These are phyloP conservation scores for Actinidia arguta DNA, from an alignment of 179 eudicot genomes.

Conservation along the genomic window DNA sequence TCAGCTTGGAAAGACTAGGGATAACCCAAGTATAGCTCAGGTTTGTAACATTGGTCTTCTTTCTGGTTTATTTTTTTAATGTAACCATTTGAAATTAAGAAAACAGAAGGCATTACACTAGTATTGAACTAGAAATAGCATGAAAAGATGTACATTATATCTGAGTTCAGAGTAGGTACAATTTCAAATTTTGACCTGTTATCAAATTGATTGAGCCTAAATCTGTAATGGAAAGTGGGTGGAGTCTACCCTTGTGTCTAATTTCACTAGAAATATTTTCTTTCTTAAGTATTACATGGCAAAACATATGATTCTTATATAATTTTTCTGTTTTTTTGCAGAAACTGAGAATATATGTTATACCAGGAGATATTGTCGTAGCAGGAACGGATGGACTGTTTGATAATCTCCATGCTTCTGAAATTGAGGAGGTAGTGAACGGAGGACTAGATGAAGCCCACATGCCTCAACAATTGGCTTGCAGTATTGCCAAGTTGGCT, in stretches of 20 bases:
- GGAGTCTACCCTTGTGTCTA: too few relatives aligned
- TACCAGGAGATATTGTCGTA: conserved; percentile 28
- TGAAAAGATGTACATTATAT: too few relatives aligned
- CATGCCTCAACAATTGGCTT: background rate
- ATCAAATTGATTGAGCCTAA: too few relatives aligned
- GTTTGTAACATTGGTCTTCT: background rate
- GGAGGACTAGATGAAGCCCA: background rate
- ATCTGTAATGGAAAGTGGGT: too few relatives aligned
- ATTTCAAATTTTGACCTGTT: too few relatives aligned
- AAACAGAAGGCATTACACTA: too few relatives aligned
- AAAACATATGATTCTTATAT: too few relatives aligned
- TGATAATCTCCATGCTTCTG: conserved; percentile 25
- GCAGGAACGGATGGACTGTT: conserved; percentile 33
- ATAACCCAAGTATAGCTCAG: conserved; percentile 11
- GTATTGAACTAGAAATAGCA: too few relatives aligned
- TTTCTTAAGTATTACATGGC: too few relatives aligned
- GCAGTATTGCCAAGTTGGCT: background rate
- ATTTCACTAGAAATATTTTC: too few relatives aligned
- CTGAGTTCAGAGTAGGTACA: too few relatives aligned
- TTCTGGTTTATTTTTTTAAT: background rate
- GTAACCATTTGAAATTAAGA: background rate
- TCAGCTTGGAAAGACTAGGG: conserved; percentile 23
- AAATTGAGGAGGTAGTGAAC: conserved; percentile 14
- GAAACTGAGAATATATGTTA: conserved; percentile 19
- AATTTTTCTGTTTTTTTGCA: background rate